Base-by-base conservation (phyloP, 176 grass and related monocot species). In the Cenchrus americanus region DNA sequence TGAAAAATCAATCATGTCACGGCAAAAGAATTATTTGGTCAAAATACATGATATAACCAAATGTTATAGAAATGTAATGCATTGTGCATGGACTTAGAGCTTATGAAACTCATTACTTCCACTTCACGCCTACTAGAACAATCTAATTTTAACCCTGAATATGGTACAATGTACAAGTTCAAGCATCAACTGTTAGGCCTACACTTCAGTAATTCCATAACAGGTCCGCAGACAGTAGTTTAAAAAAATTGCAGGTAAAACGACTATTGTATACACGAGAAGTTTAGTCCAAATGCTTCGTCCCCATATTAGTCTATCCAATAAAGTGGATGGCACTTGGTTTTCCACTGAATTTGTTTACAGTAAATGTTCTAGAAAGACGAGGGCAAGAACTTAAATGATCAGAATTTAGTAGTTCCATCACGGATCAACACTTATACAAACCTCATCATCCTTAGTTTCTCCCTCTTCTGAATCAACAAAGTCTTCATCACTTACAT, bases 361-460 rank as follows among this genome's bases (percentile, higher is more conserved):
- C 19, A 62, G 48, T 24, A 30, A 10, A 48, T 46, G 22, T 11
- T 80, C 47, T 62, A 66, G 49, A 57, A 57, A n/a, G 19, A 75
- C 15, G 8, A 79, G n/a, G 46, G 46, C 46, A 79, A 80, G 12
- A 66, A 67, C 42, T 30, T 66, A 80, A 66, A 21, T 49, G 66
- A 47, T 14, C 24, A 66, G 19, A 12, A 68, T 40, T 58, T 17
- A 61, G 21, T 57, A 85, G 26, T 60, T 50, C 27, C 21, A 32
- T 81, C 23, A 30, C 2, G 2, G n/a, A 6, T 78, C 15, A 61
- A 11, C 13, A 51, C 64, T 46, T 63, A 34, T 52, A 80, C 75
- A 61, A 21, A 82, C 89, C 82, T 82, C 72, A 69, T 86, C 82
- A 32, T 57, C 34, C 1, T 37, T 53, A 86, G 73, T 77, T 47